These are phyloP conservation scores for Hamigera avellanea DNA, from an alignment of 495 filamentous ascomycete species.

Conservation along the genomic window DNA sequence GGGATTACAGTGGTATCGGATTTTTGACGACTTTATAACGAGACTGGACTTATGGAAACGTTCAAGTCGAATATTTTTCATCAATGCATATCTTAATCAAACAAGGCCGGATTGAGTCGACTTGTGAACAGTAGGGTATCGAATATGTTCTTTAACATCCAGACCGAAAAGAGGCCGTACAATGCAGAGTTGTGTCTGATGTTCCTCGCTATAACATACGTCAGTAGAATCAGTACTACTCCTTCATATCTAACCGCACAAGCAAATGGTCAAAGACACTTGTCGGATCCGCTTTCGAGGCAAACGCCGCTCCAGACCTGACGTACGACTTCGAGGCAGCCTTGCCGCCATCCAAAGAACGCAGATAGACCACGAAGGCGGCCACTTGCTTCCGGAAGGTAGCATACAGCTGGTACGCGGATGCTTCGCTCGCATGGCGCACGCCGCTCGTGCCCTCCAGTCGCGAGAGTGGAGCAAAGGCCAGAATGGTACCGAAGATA, in stretches of 20 bases:
- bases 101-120: too few species aligned
- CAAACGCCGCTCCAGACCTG: slow-evolving; percentile 14
- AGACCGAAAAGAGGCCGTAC: too few species aligned
- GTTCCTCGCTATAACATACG: too few species aligned
- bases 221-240: slow-evolving; percentile 30
- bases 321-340: slow-evolving; percentile 20
- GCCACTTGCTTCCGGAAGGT: slow-evolving; percentile 55
- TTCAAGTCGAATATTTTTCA: too few species aligned
- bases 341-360: slow-evolving; percentile 36
- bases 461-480: slow-evolving; percentile 46
- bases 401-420: slow-evolving; percentile 43
- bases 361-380: slow-evolving; percentile 42
- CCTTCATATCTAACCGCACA: slow-evolving; percentile 36
- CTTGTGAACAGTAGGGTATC: too few species aligned
- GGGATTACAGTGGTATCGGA: too few species aligned
- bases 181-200: too few species aligned
- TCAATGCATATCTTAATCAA: too few species aligned
- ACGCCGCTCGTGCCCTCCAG: slow-evolving; percentile 27
- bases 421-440: slow-evolving; percentile 27
- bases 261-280: slow-evolving; percentile 39
- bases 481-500: slow-evolving; percentile 60
- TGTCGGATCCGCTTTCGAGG: slow-evolving; percentile 19
- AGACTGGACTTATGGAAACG: too few species aligned
- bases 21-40: too few species aligned
- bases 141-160: too few species aligned